Percentiles rank a stretch among this genome's conserved stretches.
Evolutionary conservation across 352 stramenopile genomes (phyloP).

Genomic region (Aphanomyces invadans): DNA sequence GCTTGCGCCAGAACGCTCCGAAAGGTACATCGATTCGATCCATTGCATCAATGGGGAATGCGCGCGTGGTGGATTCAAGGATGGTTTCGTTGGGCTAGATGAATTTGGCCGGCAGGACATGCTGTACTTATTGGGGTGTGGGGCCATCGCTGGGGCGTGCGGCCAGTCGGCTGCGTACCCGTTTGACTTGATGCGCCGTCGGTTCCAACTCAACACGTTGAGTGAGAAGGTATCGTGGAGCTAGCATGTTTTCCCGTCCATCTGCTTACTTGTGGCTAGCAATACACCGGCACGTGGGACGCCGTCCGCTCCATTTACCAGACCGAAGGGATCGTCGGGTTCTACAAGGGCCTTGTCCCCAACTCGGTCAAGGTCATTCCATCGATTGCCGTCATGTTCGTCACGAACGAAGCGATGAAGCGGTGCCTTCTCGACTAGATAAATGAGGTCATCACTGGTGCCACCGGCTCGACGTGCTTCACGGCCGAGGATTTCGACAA

Average conservation of each 20-base stretch:
- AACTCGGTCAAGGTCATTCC: slow-evolving; percentile 81
- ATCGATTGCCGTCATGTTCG: slow-evolving; percentile 80
- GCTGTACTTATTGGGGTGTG: slow-evolving; percentile 49
- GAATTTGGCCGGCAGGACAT: slow-evolving; percentile 40
- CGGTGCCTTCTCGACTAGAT: slow-evolving; percentile 25
- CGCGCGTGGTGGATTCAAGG: no score
- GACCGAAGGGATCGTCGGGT: slow-evolving; percentile 44
- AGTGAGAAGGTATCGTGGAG: slow-evolving; percentile 18
- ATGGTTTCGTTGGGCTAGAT: no score
- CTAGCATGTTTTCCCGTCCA: not conserved
- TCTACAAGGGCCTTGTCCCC: slow-evolving; percentile 64
- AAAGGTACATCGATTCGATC: slow-evolving; percentile 6
- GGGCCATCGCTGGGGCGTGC: slow-evolving; percentile 54
- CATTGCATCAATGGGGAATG: no score
- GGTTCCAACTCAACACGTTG: slow-evolving; percentile 49
- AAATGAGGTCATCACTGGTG: not conserved
- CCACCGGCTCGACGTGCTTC: not conserved
- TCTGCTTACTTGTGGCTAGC: not conserved
- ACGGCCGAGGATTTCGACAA: no score
- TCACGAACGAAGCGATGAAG: slow-evolving; percentile 67
- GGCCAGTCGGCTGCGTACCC: slow-evolving; percentile 65
- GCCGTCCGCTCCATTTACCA: slow-evolving; percentile 43
- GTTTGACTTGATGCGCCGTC: slow-evolving; percentile 63
- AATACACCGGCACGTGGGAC: slow-evolving; percentile 50
- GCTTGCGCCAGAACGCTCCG: slow-evolving; percentile 39